A percentile compares a stretch with the other conserved stretches of the same genome.
phyloP scores from a whole-genome alignment of 805 yeast species.

The Candida insectorum region DNA sequence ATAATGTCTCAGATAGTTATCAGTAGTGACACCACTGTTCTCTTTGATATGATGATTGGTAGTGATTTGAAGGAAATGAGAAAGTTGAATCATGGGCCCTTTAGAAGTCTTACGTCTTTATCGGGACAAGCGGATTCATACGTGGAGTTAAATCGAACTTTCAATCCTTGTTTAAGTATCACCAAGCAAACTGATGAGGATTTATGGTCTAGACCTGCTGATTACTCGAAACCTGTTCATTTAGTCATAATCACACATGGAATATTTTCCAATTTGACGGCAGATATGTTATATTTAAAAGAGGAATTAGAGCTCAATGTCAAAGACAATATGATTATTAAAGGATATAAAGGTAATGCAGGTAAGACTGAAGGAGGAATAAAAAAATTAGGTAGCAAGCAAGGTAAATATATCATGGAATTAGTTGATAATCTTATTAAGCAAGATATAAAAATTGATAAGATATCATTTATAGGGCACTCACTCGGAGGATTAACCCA shows the following conservation, averaged over 20 bases:
- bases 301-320: constrained; percentile 26
- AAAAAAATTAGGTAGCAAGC: constrained; percentile 30
- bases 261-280: constrained; percentile 39
- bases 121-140: constrained; percentile 2
- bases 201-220: constrained; percentile 27
- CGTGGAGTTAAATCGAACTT: constrained; percentile 6
- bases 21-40: constrained; percentile 26
- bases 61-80: constrained; percentile 31
- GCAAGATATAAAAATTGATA: constrained; percentile 17
- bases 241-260: constrained; percentile 44
- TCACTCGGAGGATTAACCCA: constrained; percentile 44
- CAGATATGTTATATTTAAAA: constrained; percentile 41
- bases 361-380: constrained; percentile 42
- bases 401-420: constrained; percentile 25
- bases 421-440: constrained; percentile 19
- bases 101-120: constrained; percentile 9
- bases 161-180: constrained; percentile 25
- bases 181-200: constrained; percentile 24
- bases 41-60: constrained; percentile 37
- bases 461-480: constrained; percentile 42
- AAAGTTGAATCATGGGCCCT: constrained; percentile 24
- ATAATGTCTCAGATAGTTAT: constrained; percentile 40
- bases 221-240: constrained; percentile 31
- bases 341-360: constrained; percentile 39
- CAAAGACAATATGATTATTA: constrained; percentile 32